Base-by-base conservation (phyloP, 1,284 basidiomycete species). In the Irpex lacteus region DNA sequence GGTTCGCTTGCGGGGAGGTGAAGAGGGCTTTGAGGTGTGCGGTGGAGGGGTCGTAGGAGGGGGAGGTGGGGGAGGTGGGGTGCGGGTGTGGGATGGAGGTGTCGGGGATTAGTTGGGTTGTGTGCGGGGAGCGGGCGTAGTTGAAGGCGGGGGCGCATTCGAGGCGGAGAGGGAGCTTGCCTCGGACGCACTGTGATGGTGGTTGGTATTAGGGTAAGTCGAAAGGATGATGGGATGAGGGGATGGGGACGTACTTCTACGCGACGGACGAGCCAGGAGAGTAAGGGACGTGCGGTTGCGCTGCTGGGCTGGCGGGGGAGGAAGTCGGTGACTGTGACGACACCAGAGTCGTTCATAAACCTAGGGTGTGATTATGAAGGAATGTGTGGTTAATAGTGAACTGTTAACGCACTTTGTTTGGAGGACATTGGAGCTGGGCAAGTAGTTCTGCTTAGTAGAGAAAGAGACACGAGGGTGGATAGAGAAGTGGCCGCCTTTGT, bases 141-240 rank as follows among this genome's bases (percentile, higher is more conserved):
- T 97, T 91, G 85, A 98, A 98, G 0, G 95, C 95, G 0, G 95
- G 95, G 0, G 94, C 94, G 71, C 93, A 95, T 77, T 96, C 91
- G 75, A 96, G 83, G 61, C 85, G 82, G 63, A 96, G 81, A 0
- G 91, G 87, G 37, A 96, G 80, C 2, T 73, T 81, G 1, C 95
- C 95, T 18, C 95, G 88, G 67, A 96, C 87, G 65, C 91, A 86
- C 85, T 87, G 63, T 6, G 32, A 32, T 32, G 32, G 32, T 59
- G 21, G 37, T 19, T 58, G 47, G 38, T 32, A 50, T 6, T 53
- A 26, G 3, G 62, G 37, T 58, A 36, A 38, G n/a, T 19, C 50
- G 49, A 52, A n/a, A n/a, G 40, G 11, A 47, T 38, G 47, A 38
- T 18, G 3, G 9, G 7, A 19, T 34, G 32, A 57, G 34, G 56